A percentile compares a stretch with the other conserved stretches of the same genome.
Conservation (phyloP, 306 rosid species). For the Pterocarpus macrocarpus region DNA sequence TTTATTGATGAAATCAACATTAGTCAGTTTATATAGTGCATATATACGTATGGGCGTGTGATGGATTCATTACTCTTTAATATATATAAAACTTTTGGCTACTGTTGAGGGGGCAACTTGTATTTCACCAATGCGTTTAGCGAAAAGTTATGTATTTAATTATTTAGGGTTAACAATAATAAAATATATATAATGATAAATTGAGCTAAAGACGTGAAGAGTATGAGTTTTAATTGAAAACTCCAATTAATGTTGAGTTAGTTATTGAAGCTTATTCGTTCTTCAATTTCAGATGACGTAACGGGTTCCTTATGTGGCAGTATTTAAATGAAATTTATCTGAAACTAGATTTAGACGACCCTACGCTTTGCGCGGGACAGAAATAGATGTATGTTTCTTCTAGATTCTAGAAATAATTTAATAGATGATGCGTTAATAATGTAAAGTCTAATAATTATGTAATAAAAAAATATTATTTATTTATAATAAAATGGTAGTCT, state of each 20-base stretch:
- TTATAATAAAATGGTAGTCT: too few relatives aligned
- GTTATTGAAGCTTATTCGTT: not conserved
- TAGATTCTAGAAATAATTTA: too few relatives aligned
- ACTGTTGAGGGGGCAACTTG: conserved; percentile 26
- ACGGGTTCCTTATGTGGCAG: not conserved
- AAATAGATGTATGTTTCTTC: too few relatives aligned
- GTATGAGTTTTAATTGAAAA: not conserved
- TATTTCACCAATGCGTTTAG: conserved; percentile 26
- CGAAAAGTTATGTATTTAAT: conserved; percentile 21
- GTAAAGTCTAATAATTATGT: too few relatives aligned
- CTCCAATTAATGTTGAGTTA: not conserved
- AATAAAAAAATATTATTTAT: too few relatives aligned
- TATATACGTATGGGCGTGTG: not conserved
- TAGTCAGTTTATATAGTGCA: not conserved
- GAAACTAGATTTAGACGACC: too few relatives aligned
- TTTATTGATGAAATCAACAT: not conserved
- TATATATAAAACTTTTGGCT: conserved; percentile 16
- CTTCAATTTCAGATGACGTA: not conserved
- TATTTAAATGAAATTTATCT: too few relatives aligned
- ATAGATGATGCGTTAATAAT: too few relatives aligned
- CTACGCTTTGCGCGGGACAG: too few relatives aligned
- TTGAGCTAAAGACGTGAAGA: not conserved
- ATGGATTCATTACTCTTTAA: not conserved
- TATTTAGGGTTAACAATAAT: conserved; percentile 25
- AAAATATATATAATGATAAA: not conserved